Conservation (phyloP, 164 flowering plant species). For the Piper longum region DNA sequence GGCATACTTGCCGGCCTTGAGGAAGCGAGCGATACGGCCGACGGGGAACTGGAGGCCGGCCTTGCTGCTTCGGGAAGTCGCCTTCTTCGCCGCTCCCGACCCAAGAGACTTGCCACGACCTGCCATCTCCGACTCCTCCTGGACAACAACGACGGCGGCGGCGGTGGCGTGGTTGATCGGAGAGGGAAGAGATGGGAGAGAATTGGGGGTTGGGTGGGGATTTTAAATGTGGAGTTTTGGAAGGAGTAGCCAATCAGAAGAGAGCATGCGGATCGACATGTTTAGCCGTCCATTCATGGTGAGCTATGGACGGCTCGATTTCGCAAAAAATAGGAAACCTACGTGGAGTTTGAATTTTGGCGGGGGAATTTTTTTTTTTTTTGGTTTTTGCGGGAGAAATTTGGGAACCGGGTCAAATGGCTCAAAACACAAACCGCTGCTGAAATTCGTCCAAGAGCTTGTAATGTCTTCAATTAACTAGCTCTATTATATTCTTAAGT, state of each 20-base stretch:
- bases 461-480: too few relatives aligned
- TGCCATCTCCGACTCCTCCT: slow-evolving; percentile 4
- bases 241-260: neutral
- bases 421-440: too few relatives aligned
- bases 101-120: slow-evolving; percentile 12
- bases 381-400: too few relatives aligned
- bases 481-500: too few relatives aligned
- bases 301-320: neutral
- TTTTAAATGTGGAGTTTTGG: neutral
- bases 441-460: too few relatives aligned
- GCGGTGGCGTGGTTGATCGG: neutral
- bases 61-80: slow-evolving; percentile 14
- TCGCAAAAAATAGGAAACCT: too few relatives aligned
- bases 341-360: too few relatives aligned
- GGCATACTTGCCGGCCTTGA: slow-evolving; percentile 15
- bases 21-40: slow-evolving; percentile 12
- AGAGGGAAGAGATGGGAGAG: too few relatives aligned
- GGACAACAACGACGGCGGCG: neutral
- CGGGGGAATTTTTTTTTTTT: too few relatives aligned
- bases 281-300: neutral
- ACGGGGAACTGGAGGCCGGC: slow-evolving; percentile 16
- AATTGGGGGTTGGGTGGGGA: too few relatives aligned
- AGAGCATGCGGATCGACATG: neutral
- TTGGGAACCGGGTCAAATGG: too few relatives aligned
- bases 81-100: slow-evolving; percentile 13